Evolutionary conservation across 2,329 filamentous ascomycete species (phyloP), one percentile per base, ranked within the genome.

Genomic region (Verticillium klebahnii): DNA sequence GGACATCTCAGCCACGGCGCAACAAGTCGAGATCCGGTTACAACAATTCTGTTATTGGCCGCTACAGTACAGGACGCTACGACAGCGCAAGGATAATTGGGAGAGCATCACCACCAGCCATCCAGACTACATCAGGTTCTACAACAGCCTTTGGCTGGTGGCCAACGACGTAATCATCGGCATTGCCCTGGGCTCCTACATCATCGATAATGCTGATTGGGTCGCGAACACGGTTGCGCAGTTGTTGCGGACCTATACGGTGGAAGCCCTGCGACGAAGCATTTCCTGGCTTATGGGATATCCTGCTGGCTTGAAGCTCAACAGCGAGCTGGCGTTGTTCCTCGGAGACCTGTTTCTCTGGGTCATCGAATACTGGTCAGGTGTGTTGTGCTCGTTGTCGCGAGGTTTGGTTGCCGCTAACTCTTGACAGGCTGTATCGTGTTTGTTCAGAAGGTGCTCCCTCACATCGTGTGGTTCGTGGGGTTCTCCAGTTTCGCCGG

Each of bases 31-130:
- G 75, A 97, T 99, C 66, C 90, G 95, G 5, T 83, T 99, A 25
- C 93, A 98, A 72, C 95, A 99, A 73, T 98, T 98, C 72, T 98
- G 94, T 76, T 99, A 99, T 74, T 98, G 94, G 93, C 96, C 95
- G 2, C 92, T 96, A 76, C 94, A 99, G 74, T 97, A 98, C 72
- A 84, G 94, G 54, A 98, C 93, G 17, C 77, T 99, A 56, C 89
- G 93, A n/a, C 88, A 91, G 71, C 85, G 93, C 45, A 96, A 96
- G 72, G 88, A 89, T 65, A 92, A 96, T 69, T 98, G 95, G 94
- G 91, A 93, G 62, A 98, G 94, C 73, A 90, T 98, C 61, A 97
- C 93, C 0, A 95, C 90, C 57, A 97, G 90, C 69, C 94, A 99
- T 74, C 92, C 94, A 0, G 95, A 99, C 74, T 99, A 99, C 74